phyloP scores from a whole-genome alignment of 2,329 filamentous ascomycete species.

The Leptodontidium sp. region DNA sequence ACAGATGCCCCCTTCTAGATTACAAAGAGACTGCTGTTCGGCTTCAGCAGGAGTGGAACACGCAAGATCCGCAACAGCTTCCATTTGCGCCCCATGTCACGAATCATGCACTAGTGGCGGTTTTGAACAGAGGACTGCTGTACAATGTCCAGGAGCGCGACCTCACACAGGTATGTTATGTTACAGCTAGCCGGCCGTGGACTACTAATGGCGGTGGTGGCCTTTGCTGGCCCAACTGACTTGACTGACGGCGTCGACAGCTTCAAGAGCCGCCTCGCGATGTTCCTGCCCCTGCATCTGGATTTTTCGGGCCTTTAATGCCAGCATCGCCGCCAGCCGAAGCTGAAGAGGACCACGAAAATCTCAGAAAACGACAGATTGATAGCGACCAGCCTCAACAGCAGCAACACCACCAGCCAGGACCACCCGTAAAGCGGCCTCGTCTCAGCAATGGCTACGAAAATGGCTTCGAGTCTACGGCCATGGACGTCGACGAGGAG shows the following conservation, averaged over 20 bases:
- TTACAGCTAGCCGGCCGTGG: conserved; percentile 11
- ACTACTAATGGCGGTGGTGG: conserved; percentile 19
- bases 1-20: conserved; percentile 55
- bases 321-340: conserved; percentile 38
- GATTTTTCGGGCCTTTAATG: conserved; percentile 47
- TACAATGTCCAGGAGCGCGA: conserved; percentile 68
- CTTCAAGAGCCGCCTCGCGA: conserved; percentile 30
- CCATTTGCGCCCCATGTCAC: conserved; percentile 71
- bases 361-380: conserved; percentile 45
- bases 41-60: conserved; percentile 74
- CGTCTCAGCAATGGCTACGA: conserved; percentile 70
- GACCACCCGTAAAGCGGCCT: conserved; percentile 64
- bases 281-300: conserved; percentile 34
- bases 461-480: conserved; percentile 59
- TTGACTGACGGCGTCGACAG: conserved; percentile 30
- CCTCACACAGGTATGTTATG: conserved; percentile 41
- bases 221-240: conserved; percentile 20
- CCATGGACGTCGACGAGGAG: conserved; percentile 65
- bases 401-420: conserved; percentile 55
- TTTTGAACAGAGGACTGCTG: conserved; percentile 69
- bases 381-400: conserved; percentile 49
- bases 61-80: conserved; percentile 67
- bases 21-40: conserved; percentile 73
- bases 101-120: conserved; percentile 68
- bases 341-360: conserved; percentile 44